Percentiles rank a stretch among this genome's conserved stretches.
Evolutionary conservation across 495 filamentous ascomycete species (phyloP).

Genomic region (Penicillium waksmanii): DNA sequence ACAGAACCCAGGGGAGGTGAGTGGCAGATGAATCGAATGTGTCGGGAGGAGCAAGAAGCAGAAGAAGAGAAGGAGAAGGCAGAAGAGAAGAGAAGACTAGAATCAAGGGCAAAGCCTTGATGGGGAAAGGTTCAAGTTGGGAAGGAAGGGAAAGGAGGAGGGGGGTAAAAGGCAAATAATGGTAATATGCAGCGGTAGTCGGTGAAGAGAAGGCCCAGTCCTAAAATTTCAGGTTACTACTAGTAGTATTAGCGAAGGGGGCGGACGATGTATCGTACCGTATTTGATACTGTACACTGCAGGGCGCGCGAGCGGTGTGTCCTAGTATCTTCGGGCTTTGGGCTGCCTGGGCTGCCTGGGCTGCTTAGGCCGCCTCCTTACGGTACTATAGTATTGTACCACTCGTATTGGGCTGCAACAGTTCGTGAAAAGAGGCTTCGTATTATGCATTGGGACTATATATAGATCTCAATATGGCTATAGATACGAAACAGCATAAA

Average conservation of each 20-base stretch:
- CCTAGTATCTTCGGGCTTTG: too few relatives aligned
- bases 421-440: neutral
- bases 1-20: constrained; percentile 10
- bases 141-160: constrained; percentile 24
- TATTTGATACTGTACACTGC: neutral
- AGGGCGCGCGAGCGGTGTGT: too few relatives aligned
- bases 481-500: neutral
- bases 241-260: constrained; percentile 31
- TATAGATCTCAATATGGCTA: too few relatives aligned
- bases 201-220: constrained; percentile 25
- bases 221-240: constrained; percentile 24
- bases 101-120: constrained; percentile 48
- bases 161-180: constrained; percentile 17
- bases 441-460: neutral
- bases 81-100: constrained; percentile 11
- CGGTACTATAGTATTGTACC: constrained; percentile 5
- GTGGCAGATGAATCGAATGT: constrained; percentile 2
- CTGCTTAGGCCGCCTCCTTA: too few relatives aligned
- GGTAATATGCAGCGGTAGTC: constrained; percentile 20
- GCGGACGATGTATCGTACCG: constrained; percentile 5
- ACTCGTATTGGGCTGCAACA: constrained; percentile 29
- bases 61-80: constrained; percentile 7
- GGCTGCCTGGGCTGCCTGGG: too few relatives aligned
- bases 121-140: constrained; percentile 12
- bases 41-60: constrained; percentile 4